These are phyloP conservation scores for Dendrostoma leiphaemia DNA, from an alignment of 2,329 filamentous ascomycete genomes.

Conservation along the genomic window DNA sequence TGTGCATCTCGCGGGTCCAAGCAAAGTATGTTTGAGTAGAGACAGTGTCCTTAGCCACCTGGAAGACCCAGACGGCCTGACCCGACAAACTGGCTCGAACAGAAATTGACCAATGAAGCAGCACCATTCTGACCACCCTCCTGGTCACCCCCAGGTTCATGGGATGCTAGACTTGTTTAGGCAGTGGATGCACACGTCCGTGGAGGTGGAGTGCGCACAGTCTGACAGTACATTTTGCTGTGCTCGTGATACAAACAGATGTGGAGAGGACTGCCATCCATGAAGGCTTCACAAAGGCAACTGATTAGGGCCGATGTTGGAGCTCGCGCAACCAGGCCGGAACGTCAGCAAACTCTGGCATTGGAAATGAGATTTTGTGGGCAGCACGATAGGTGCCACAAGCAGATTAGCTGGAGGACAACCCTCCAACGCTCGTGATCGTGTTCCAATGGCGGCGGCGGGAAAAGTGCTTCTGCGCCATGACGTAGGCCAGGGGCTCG, in stretches of 20 bases:
- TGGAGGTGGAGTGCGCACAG: neutral
- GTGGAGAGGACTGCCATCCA: neutral
- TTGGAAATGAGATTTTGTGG: neutral
- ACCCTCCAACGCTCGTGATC: neutral
- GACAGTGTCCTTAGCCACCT: neutral
- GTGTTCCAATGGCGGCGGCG: neutral
- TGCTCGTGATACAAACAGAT: neutral
- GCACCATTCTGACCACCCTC: neutral
- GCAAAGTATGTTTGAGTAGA: neutral
- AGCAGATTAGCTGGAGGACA: neutral
- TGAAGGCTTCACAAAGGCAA: neutral
- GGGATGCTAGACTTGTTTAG: neutral
- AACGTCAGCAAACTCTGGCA: neutral
- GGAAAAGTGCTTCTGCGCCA: neutral
- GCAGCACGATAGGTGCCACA: neutral
- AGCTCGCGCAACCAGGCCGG: neutral
- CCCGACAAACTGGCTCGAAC: slow-evolving; percentile 7
- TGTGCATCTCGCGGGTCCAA: neutral
- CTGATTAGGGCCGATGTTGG: neutral
- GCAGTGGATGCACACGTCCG: neutral
- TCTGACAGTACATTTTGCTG: neutral
- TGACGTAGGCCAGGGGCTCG: neutral
- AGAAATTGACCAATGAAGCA: neutral
- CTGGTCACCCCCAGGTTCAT: neutral
- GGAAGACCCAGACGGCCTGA: neutral